Evolutionary conservation across 1,139 yeast species (phyloP), one percentile per base, ranked within the genome.

Genomic region (Eremothecium cymbalariae): DNA sequence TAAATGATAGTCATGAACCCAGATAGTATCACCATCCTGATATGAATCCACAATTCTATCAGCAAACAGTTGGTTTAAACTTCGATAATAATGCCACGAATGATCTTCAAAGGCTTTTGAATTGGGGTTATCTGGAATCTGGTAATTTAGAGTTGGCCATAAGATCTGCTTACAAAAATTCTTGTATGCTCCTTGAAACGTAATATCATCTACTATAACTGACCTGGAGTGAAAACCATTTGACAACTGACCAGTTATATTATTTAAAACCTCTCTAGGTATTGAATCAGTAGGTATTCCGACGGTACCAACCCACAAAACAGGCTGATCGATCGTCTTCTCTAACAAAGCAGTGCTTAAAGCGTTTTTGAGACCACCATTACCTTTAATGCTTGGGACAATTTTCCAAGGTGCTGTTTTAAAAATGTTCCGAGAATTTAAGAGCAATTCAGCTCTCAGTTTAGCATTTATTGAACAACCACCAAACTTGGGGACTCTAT

Each of bases 111-210:
- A 90, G 0, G 95, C 95, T 57, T 86, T 86, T 2, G 94, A 79
- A 48, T 82, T 84, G 33, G 96, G 94, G 50, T 86, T 79, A 57
- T 90, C 97, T 0, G 98, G 98, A 28, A 88, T 85, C 57, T 90
- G 95, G 55, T 90, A 93, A 55, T 90, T 98, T 45, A 93, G 67
- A 2, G 96, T 84, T 18, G 98, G 98, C 97, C 98, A 90, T 44
- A 90, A 65, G 29, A 90, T 83, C 51, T 86, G 94, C 56, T 90
- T 90, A 57, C 96, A 88, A 55, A 81, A 90, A 32, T 85, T 83
- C 40, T 74, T 74, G 59, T 90, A 90, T 51, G 86, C 95, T 14
- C 96, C 96, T 48, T 81, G 82, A 50, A 85, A 83, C 1, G 86
- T 76, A 14, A 72, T 60, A 58, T 90, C 97, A 45, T 73, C 72